Evolutionary conservation across 192 early-diverging fungal genomes (phyloP).

Genomic region (Lobosporangium transversale): DNA sequence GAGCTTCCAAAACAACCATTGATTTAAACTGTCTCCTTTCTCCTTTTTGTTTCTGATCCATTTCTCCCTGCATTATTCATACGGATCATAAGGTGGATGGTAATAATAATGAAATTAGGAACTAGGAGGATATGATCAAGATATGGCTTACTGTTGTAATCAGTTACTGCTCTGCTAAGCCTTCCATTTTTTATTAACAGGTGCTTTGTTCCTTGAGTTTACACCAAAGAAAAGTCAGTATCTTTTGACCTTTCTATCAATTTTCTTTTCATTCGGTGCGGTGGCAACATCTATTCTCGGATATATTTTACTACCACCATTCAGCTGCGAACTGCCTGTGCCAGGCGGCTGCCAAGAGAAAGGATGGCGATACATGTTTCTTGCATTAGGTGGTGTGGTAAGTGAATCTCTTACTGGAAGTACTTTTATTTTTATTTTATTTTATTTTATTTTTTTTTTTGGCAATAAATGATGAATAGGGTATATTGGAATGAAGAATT

Average conservation of each 20-base stretch:
- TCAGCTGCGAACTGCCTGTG: constrained; percentile 69
- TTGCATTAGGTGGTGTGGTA: constrained; percentile 63
- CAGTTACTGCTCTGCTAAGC: no score
- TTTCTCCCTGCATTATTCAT: no score
- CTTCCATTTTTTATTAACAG: no score
- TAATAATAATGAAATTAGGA: no score
- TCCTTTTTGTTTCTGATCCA: neutral
- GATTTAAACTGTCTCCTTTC: no score
- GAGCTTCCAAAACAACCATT: no score
- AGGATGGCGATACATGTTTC: constrained; percentile 85
- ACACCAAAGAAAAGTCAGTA: constrained; percentile 81
- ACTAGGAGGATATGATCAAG: no score
- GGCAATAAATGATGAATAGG: neutral
- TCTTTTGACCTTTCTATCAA: constrained; percentile 83
- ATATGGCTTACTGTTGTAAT: no score
- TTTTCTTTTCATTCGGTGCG: constrained; percentile 87
- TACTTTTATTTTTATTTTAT: neutral
- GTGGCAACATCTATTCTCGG: constrained; percentile 74
- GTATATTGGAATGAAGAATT: neutral
- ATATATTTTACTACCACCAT: constrained; percentile 71
- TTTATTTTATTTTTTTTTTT: constrained; percentile 8
- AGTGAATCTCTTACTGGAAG: neutral
- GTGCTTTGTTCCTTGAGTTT: constrained; percentile 87
- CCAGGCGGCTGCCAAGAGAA: constrained; percentile 70
- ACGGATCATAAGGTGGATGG: no score